Evolutionary conservation across 2,329 filamentous ascomycete genomes (phyloP).

Genomic region (Boeremia exigua): DNA sequence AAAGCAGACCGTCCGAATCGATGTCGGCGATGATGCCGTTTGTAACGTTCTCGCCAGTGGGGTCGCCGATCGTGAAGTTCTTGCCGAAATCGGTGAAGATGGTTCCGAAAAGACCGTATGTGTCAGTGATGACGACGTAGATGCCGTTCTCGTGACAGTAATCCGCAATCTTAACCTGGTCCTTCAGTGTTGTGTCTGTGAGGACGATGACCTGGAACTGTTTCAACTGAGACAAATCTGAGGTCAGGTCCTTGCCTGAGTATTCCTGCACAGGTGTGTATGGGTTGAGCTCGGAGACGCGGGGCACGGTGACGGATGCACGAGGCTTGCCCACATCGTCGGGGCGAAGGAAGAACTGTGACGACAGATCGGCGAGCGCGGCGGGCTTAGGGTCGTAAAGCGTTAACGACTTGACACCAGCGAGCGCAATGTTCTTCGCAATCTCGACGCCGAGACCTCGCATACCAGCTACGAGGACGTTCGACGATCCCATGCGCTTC

Average conservation of each 20-base stretch:
- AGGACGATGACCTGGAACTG: constrained; percentile 92
- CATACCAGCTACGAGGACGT: constrained; percentile 88
- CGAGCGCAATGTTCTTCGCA: constrained; percentile 97
- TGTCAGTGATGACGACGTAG: constrained; percentile 85
- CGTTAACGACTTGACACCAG: constrained; percentile 95
- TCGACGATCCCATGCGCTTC: constrained; percentile 98
- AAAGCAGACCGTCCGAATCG: constrained; percentile 87
- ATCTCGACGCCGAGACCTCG: constrained; percentile 97
- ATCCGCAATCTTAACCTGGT: constrained; percentile 84
- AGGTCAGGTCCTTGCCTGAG: constrained; percentile 66
- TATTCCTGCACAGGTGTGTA: constrained; percentile 91
- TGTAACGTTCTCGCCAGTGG: constrained; percentile 86
- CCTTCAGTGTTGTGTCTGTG: constrained; percentile 79
- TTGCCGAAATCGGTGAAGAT: constrained; percentile 98
- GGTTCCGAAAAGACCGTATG: constrained; percentile 90
- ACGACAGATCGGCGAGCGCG: constrained; percentile 85
- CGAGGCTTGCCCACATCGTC: constrained; percentile 92
- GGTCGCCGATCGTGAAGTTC: constrained; percentile 87
- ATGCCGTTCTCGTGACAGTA: constrained; percentile 96
- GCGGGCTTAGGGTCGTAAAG: constrained; percentile 88
- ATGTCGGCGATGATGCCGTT: constrained; percentile 91
- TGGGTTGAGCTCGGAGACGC: constrained; percentile 92
- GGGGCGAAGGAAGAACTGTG: constrained; percentile 93
- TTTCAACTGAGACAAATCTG: constrained; percentile 81
- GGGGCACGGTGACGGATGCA: constrained; percentile 83